These are phyloP conservation scores for Penicillium parvum DNA, from an alignment of 495 filamentous ascomycete species.

Conservation along the genomic window DNA sequence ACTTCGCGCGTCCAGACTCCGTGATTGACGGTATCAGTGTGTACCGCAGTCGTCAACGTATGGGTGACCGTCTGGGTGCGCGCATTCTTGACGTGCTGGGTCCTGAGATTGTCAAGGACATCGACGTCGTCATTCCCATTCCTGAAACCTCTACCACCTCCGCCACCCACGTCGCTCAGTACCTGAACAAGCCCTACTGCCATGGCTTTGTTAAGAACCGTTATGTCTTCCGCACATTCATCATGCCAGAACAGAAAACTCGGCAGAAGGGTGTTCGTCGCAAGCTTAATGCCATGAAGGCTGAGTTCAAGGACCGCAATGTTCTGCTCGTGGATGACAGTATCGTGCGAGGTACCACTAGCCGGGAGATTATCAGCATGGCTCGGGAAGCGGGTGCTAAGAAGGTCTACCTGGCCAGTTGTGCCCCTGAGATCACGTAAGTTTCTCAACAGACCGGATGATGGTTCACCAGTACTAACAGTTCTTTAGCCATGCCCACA, in stretches of 20 bases:
- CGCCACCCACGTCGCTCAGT: constrained; percentile 72
- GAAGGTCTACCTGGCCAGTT: constrained; percentile 86
- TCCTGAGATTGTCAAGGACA: constrained; percentile 69
- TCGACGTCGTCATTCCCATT: constrained; percentile 89
- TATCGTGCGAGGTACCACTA: constrained; percentile 90
- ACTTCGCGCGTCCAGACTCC: constrained; percentile 76
- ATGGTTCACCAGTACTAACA: constrained; percentile 24
- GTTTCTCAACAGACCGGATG: too few relatives aligned
- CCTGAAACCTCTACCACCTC: constrained; percentile 84
- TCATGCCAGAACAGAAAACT: constrained; percentile 84
- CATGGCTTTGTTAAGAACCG: constrained; percentile 92
- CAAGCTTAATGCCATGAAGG: constrained; percentile 74
- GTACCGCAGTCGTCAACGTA: constrained; percentile 81
- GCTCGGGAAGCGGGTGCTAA: constrained; percentile 85
- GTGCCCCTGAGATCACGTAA: constrained; percentile 77
- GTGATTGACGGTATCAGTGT: constrained; percentile 93
- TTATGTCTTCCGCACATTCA: constrained; percentile 94
- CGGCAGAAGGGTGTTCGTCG: constrained; percentile 62
- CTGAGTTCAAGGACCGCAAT: constrained; percentile 79
- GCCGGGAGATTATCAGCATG: constrained; percentile 89
- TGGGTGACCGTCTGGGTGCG: constrained; percentile 84
- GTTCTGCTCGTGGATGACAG: constrained; percentile 90
- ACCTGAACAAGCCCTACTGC: constrained; percentile 73
- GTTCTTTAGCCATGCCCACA: constrained; percentile 52
- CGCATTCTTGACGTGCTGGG: constrained; percentile 71